A percentile compares a stretch with the other conserved stretches of the same genome.
Evolutionary conservation across 139 green algal genomes (phyloP).

Genomic region (Desmodesmus armatus): DNA sequence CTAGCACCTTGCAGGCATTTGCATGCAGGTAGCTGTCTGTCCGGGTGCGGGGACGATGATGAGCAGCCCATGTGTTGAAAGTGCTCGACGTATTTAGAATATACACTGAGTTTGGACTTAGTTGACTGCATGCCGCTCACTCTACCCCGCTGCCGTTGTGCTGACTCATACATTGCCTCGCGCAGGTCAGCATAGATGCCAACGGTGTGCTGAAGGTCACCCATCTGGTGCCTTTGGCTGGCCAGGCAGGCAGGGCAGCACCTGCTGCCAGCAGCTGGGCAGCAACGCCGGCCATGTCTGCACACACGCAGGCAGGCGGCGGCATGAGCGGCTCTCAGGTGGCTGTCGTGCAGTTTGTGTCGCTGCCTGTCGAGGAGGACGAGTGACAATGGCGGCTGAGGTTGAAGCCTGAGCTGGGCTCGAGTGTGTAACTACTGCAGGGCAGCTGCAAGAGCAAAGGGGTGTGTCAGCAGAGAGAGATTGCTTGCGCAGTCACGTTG

Average conservation of each 20-base stretch:
- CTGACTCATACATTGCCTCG: neutral
- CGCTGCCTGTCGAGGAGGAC: constrained; percentile 46
- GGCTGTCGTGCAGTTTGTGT: constrained; percentile 51
- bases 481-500: too few species aligned
- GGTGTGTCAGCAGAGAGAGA: neutral
- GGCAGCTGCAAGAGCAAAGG: neutral
- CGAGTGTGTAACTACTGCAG: neutral
- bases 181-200: constrained; percentile 64
- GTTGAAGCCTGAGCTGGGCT: neutral
- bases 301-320: neutral
- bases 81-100: too few species aligned
- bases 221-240: constrained; percentile 61
- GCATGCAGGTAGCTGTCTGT: too few species aligned
- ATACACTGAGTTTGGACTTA: too few species aligned
- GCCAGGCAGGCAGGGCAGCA: neutral
- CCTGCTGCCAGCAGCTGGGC: neutral
- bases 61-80: too few species aligned
- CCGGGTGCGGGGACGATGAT: too few species aligned
- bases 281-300: neutral
- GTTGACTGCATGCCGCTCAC: too few species aligned
- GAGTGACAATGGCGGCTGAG: neutral
- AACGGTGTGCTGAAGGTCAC: constrained; percentile 67
- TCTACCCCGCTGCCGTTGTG: constrained; percentile 3
- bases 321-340: constrained; percentile 5
- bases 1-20: too few species aligned